Evolutionary conservation across 2,329 filamentous ascomycete species (phyloP).

Genomic region (Cladosporium oxysporum): DNA sequence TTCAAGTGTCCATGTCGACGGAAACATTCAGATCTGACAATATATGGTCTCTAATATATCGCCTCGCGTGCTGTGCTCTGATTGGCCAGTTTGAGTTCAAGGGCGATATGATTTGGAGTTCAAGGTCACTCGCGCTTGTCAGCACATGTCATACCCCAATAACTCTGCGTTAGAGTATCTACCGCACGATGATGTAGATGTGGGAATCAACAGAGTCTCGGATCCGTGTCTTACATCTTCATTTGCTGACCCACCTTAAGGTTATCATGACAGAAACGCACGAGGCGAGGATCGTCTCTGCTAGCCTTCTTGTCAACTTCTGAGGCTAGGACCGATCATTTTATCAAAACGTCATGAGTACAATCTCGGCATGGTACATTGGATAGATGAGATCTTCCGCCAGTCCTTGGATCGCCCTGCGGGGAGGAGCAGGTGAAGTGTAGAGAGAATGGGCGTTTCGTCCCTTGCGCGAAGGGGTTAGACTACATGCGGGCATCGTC

Average conservation of each 20-base stretch:
- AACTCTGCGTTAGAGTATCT: not conserved
- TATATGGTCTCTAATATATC: not conserved
- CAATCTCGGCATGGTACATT: too few species aligned
- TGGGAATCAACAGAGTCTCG: not conserved
- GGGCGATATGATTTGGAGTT: not conserved
- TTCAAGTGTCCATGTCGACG: too few species aligned
- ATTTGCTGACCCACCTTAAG: not conserved
- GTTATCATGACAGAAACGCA: not conserved
- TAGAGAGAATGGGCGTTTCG: not conserved
- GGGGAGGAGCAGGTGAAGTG: too few species aligned
- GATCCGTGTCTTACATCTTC: not conserved
- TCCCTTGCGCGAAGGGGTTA: too few species aligned
- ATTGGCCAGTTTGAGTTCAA: constrained; percentile 15
- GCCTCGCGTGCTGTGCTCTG: not conserved
- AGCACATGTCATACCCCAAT: not conserved
- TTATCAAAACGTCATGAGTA: too few species aligned
- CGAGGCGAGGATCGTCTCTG: not conserved
- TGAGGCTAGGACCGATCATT: too few species aligned
- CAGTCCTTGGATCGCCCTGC: too few species aligned
- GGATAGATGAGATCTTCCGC: too few species aligned
- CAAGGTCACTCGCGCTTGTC: not conserved
- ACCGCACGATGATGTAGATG: not conserved
- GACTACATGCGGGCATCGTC: too few species aligned
- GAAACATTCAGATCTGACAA: not conserved
- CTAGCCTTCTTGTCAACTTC: not conserved